Percentiles rank a stretch among this genome's conserved stretches.
These are phyloP conservation scores for Colletotrichum sp. DNA, from an alignment of 2,329 filamentous ascomycete species.

Conservation along the genomic window DNA sequence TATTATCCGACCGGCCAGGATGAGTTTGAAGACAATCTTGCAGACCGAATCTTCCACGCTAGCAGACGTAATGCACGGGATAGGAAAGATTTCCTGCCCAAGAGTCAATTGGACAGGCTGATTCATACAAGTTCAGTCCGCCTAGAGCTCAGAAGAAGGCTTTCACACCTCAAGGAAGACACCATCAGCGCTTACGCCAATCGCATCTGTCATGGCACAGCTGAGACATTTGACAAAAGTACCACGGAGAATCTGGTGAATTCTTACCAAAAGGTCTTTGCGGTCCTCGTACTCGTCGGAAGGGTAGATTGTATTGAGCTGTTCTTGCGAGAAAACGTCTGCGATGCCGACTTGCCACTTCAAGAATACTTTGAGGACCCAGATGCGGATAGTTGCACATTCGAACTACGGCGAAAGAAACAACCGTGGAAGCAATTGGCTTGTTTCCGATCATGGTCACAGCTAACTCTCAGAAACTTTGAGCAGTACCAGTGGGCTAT, in stretches of 20 bases:
- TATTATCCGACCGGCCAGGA: neutral
- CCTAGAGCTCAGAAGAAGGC: neutral
- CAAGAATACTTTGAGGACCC: neutral
- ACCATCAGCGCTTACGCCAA: neutral
- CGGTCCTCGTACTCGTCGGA: neutral
- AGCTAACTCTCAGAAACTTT: neutral
- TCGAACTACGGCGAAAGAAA: neutral
- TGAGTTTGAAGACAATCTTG: neutral
- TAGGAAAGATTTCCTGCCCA: neutral
- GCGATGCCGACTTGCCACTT: neutral
- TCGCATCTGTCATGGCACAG: neutral
- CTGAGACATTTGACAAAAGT: neutral
- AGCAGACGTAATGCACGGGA: neutral
- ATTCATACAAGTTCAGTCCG: neutral
- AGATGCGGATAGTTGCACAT: neutral
- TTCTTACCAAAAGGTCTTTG: neutral
- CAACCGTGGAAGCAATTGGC: fast-evolving
- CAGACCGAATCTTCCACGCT: neutral
- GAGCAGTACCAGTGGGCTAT: neutral
- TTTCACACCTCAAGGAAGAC: neutral
- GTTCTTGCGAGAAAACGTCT: neutral
- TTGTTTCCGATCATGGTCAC: neutral
- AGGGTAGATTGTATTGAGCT: neutral
- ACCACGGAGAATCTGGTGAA: neutral
- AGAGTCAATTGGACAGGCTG: neutral